Base-by-base conservation (phyloP, 305 asterid species). In the Fraxinus albicans region DNA sequence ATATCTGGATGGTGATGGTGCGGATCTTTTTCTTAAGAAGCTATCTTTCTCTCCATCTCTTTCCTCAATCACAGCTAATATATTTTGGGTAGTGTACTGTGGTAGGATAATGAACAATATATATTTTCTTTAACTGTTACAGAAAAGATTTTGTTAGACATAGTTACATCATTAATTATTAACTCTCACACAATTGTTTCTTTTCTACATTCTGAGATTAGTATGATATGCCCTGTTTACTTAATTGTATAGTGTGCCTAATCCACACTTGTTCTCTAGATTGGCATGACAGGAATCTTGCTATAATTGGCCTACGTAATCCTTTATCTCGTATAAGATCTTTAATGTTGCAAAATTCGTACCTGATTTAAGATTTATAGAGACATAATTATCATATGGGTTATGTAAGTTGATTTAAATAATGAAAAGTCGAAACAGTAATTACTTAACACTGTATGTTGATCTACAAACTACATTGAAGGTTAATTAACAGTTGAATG, bases 1-100 rank as follows among this genome's bases (percentile, higher is more conserved):
- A 96, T 91, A 91, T 96, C 85, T 96, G 98, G 98, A 96, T 96
- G 96, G 96, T 96, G 84, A 91, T 96, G 99, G 98, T 95, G 86
- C 17, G 94, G 21, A 17, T 27, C 70, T 69, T 83, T 77, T 77
- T 80, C 80, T 78, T 74, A 47, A 31, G 80, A 70, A 82, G 36
- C 84, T 44, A 35, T 58, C 23, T 44, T 72, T 81, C 55, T 9
- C 42, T 15, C 76, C 42, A 13, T 70, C 25, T 35, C 36, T 33
- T 84, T 79, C 72, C 78, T 83, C 83, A 25, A 6, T 76, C 65
- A 36, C 50, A 82, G 83, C 82, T 50, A 72, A 65, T 67, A 29
- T 72, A 35, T 47, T 77, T 81, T 63, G 50, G 70, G 17, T 33
- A 60, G n/a, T 63, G 19, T 73, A 47, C 67, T 42, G 27, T 77